A percentile compares a stretch with the other conserved stretches of the same genome.
Conservation (phyloP, 257 asterid genomes). For the Plantago elongata region DNA sequence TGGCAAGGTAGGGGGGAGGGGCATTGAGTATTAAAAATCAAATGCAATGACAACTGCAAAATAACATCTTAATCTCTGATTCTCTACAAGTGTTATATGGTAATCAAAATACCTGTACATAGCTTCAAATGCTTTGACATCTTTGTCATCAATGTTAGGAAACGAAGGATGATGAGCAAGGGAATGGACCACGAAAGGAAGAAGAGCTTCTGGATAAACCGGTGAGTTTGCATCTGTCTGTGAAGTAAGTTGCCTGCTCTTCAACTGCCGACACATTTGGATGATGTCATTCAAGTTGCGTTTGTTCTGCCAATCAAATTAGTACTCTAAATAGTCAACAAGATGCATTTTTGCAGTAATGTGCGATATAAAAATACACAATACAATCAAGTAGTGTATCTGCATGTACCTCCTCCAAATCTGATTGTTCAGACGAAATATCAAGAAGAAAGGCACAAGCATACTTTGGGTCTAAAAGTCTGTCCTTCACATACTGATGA, state of each 20-base stretch:
- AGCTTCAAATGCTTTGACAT: slow-evolving; percentile 66
- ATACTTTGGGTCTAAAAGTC: slow-evolving; percentile 80
- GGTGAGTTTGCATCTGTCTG: slow-evolving; percentile 53
- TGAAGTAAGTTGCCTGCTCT: slow-evolving; percentile 56
- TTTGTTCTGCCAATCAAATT: slow-evolving; percentile 58
- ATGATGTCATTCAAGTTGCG: slow-evolving; percentile 72
- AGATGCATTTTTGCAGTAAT: slow-evolving; percentile 1
- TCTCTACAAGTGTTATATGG: slow-evolving; percentile 18
- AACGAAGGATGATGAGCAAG: slow-evolving; percentile 82
- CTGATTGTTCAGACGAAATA: slow-evolving; percentile 49
- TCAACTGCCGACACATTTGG: slow-evolving; percentile 88
- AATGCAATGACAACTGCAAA: slow-evolving; percentile 20
- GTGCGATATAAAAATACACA: slow-evolving; percentile 6
- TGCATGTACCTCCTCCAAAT: slow-evolving; percentile 61
- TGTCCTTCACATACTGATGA: slow-evolving; percentile 89
- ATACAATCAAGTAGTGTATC: slow-evolving; percentile 15
- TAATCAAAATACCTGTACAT: slow-evolving; percentile 75
- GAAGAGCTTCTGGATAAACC: slow-evolving; percentile 70
- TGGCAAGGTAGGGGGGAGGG: background rate
- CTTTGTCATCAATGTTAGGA: slow-evolving; percentile 82
- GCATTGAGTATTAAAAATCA: background rate
- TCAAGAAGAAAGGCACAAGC: slow-evolving; percentile 86
- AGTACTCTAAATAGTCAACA: slow-evolving; percentile 9
- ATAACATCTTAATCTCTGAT: background rate
- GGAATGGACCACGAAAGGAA: slow-evolving; percentile 86